Evolutionary conservation across 306 rosid species (phyloP), one percentile per base, ranked within the genome.

Genomic region (Castanospermum australe): DNA sequence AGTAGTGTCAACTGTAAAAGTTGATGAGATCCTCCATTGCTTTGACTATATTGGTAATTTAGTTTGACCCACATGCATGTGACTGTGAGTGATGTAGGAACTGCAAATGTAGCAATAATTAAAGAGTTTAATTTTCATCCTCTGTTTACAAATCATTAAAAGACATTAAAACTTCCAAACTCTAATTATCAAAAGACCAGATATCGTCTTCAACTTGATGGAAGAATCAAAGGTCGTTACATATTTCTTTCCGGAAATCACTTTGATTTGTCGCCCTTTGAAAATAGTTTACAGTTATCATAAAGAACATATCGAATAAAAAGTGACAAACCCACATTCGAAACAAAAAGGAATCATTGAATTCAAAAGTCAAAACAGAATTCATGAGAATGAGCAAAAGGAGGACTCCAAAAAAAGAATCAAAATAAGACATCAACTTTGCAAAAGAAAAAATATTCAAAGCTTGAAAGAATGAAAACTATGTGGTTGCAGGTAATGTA

Each of bases 1-100:
- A 4, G 82, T 76, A 39, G 61, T 44, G 47, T 17, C 39, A 32
- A 32, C 13, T 10, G 41, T 75, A 47, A 64, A 84, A 33, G 74
- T n/a, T 75, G 71, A 68, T 50, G 3, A 17, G 24, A 47, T 15
- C 4, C 64, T 30, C 7, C 13, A 18, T n/a, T 50, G 4, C 9
- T n/a, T 17, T 22, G n/a, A 15, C 41, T 35, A 15, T 32, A 0
- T 61, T 62, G n/a, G 65, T 13, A 12, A 59, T 28, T 25, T 59
- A 0, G n/a, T n/a, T n/a, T n/a, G n/a, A n/a, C n/a, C n/a, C n/a
- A n/a, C n/a, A n/a, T n/a, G n/a, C n/a, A n/a, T n/a, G n/a, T n/a
- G n/a, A n/a, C n/a, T n/a, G n/a, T n/a, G n/a, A n/a, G n/a, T n/a
- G n/a, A n/a, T n/a, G n/a, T n/a, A n/a, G n/a, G n/a, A n/a, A n/a